Conservation (phyloP, 345 rosid species). For the Carallia brachiata region DNA sequence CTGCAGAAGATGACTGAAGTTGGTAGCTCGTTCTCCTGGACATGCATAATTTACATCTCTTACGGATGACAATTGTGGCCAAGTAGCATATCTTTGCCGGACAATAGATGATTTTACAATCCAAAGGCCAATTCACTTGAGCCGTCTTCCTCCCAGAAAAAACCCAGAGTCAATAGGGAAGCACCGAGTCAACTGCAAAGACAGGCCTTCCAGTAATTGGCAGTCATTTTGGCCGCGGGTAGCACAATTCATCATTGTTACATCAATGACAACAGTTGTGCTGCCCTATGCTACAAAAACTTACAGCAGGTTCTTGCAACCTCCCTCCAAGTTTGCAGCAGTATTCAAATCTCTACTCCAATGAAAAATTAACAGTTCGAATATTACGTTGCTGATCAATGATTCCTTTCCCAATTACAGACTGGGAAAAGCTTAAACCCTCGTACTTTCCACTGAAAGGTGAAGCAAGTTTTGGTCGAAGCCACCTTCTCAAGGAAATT, state of each 20-base stretch:
- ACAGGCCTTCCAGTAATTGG: neutral
- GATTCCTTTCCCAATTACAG: constrained; percentile 61
- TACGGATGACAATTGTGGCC: neutral
- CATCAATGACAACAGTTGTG: neutral
- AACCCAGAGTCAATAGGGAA: too few relatives aligned
- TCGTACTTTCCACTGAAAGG: constrained; percentile 65
- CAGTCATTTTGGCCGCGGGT: neutral
- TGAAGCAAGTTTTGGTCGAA: constrained; percentile 70
- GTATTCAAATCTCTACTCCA: constrained; percentile 33
- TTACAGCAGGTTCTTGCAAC: neutral
- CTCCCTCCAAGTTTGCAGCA: neutral
- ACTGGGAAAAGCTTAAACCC: constrained; percentile 45
- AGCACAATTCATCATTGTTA: neutral
- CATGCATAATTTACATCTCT: neutral
- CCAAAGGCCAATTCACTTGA: neutral
- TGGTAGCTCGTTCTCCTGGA: neutral
- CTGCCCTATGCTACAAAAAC: neutral
- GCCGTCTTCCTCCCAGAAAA: too few relatives aligned
- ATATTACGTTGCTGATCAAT: constrained; percentile 71
- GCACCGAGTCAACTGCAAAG: neutral
- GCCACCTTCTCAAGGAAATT: constrained; percentile 71
- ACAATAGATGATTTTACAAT: neutral
- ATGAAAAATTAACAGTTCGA: constrained; percentile 61
- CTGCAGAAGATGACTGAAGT: neutral
- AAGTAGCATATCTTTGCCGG: too few relatives aligned